Evolutionary conservation across 495 filamentous ascomycete species (phyloP), one percentile per base, ranked within the genome.

Genomic region (Aspergillus cavernicola): DNA sequence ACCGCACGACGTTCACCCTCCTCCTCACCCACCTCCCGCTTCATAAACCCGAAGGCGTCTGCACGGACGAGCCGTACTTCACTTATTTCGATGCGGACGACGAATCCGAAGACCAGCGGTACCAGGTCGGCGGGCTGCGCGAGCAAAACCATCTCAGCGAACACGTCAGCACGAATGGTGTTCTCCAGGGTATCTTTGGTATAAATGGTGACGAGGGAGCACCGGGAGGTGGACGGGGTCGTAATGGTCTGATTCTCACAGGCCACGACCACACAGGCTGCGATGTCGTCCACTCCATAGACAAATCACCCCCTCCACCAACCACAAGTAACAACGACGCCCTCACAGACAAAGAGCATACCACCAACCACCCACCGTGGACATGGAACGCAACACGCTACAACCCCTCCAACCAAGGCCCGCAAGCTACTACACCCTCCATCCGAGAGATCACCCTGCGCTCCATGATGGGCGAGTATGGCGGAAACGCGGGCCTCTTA

Each of bases 391-490:
- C 65, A 18, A 64, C 47, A 50, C 68, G 66, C n/a, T n/a, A 33
- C 26, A 40, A 24, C 15, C 35, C 15, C 35, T 26, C 18, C n/a
- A 26, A 10, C 8, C 37, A 36, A 15, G 7, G 40, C 36, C 20
- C 45, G 32, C n/a, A 43, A 13, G 2, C 24, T 35, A 13, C 18
- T 42, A 39, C 50, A 0, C 72, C 74, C 0, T 73, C 71, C 0
- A 75, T 96, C n/a, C 73, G 91, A 2, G 93, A 97, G 69, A 82
- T 97, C 46, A 98, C 93, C 0, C 86, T 97, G 5, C 81, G 90
- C n/a, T 95, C 90, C 59, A 97, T 98, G 93, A 98, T 98, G 93
- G 93, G 92, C 20, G 87, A 87, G 22, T 97, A 84, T 62, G 85
- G 83, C 16, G 93, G 93, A 4, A 91, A 95, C 66, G 92, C 90